Conservation (phyloP, 2,329 filamentous ascomycete genomes). For the Aspergillus fijiensis region DNA sequence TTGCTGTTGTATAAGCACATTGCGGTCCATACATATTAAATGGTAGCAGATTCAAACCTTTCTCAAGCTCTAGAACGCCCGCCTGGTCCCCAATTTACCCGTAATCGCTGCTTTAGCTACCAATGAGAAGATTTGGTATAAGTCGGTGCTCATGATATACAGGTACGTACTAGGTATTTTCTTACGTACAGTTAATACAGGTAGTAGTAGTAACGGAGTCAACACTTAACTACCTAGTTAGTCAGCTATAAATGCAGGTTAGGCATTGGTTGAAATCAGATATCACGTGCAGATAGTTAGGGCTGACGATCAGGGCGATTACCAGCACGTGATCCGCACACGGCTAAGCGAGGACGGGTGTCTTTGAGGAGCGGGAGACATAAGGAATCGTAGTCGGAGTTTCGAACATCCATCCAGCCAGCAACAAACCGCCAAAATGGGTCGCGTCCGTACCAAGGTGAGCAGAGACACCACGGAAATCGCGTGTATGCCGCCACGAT, state of each 20-base stretch:
- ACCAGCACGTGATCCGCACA: slow-evolving; percentile 19
- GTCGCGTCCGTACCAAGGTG: slow-evolving; percentile 51
- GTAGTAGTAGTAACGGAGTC: too few species aligned
- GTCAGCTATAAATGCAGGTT: too few species aligned
- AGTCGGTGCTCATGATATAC: too few species aligned
- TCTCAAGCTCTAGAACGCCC: too few species aligned
- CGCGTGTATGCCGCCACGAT: neutral
- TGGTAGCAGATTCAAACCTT: neutral
- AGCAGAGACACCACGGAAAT: slow-evolving; percentile 9
- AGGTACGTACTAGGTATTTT: too few species aligned
- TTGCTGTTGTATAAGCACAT: slow-evolving; percentile 29
- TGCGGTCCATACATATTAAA: slow-evolving; percentile 4
- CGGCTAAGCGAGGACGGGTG: slow-evolving; percentile 25
- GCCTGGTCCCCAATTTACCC: too few species aligned
- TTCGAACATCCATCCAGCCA: slow-evolving; percentile 34
- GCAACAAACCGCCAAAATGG: slow-evolving; percentile 48
- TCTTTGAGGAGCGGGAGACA: neutral
- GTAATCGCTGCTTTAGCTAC: too few species aligned
- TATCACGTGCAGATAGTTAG: neutral
- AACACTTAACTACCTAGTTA: too few species aligned
- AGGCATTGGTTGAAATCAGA: neutral
- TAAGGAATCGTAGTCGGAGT: neutral
- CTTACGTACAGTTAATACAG: too few species aligned
- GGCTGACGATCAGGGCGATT: neutral
- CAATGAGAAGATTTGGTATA: too few species aligned